Conservation (phyloP, 345 rosid species). For the Citrus unshiu region DNA sequence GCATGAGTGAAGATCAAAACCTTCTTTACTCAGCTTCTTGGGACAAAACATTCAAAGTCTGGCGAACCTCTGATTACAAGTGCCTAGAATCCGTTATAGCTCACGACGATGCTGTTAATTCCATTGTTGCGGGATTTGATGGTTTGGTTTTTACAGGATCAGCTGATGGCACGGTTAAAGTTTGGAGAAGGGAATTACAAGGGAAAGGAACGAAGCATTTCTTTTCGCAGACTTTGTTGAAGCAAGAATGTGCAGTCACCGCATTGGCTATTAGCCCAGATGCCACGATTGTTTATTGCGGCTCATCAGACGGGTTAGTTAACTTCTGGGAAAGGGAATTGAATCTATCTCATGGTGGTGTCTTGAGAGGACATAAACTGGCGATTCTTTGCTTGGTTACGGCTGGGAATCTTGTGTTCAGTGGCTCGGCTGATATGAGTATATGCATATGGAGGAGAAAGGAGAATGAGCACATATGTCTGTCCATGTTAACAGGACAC, state of each 20-base stretch:
- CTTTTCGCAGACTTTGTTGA: conserved; percentile 69
- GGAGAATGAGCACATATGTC: conserved; percentile 47
- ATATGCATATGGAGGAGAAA: conserved; percentile 78
- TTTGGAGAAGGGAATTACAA: conserved; percentile 84
- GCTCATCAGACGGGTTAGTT: conserved; percentile 83
- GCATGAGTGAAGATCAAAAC: conserved; percentile 57
- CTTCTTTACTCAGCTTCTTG: conserved; percentile 76
- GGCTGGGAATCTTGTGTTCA: conserved; percentile 66
- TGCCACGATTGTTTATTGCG: conserved; percentile 60
- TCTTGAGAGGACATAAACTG: conserved; percentile 70
- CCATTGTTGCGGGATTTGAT: conserved; percentile 65
- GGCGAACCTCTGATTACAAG: conserved; percentile 65
- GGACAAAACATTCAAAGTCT: conserved; percentile 88
- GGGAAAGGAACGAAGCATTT: conserved; percentile 85
- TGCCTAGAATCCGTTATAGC: conserved; percentile 73
- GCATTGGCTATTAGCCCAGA: conserved; percentile 56
- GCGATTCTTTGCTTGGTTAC: conserved; percentile 69
- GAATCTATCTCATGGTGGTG: conserved; percentile 56
- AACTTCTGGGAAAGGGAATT: conserved; percentile 71
- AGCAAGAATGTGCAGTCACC: conserved; percentile 84
- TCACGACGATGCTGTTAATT: conserved; percentile 82
- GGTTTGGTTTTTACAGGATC: conserved; percentile 86
- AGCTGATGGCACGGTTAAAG: conserved; percentile 81
- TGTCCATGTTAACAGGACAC: conserved; percentile 69
- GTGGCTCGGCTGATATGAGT: conserved; percentile 85